Evolutionary conservation across 1,284 basidiomycete genomes (phyloP).

Genomic region (Ustilago crameri): DNA sequence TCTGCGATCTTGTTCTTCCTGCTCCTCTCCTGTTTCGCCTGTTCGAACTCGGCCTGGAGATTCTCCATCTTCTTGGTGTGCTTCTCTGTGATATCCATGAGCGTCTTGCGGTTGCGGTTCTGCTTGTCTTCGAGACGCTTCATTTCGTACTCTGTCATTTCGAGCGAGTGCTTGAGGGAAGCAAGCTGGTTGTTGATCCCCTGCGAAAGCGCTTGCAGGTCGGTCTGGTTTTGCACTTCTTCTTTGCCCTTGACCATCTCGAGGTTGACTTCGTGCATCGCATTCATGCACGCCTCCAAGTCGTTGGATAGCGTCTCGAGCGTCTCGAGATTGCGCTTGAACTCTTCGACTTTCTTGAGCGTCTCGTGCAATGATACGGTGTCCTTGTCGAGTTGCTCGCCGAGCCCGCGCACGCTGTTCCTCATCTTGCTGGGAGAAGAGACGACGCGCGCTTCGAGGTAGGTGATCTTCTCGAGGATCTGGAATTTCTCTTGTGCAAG

Average conservation of each 20-base stretch:
- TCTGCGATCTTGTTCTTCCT: slow-evolving; percentile 36
- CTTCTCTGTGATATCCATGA: slow-evolving; percentile 50
- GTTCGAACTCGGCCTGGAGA: slow-evolving; percentile 41
- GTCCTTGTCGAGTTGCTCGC: slow-evolving; percentile 77
- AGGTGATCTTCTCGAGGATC: slow-evolving; percentile 53
- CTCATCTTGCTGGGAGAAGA: slow-evolving; percentile 56
- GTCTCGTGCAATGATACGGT: slow-evolving; percentile 79
- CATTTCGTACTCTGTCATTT: slow-evolving; percentile 52
- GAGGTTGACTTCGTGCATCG: slow-evolving; percentile 56
- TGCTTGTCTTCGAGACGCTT: slow-evolving; percentile 48
- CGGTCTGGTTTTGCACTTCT: slow-evolving; percentile 45
- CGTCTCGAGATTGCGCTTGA: slow-evolving; percentile 48
- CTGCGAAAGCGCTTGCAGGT: slow-evolving; percentile 37
- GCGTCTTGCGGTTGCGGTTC: slow-evolving; percentile 44
- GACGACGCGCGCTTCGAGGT: slow-evolving; percentile 57
- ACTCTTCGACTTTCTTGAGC: slow-evolving; percentile 73
- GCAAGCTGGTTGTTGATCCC: slow-evolving; percentile 47
- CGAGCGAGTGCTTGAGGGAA: slow-evolving; percentile 42
- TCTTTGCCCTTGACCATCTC: slow-evolving; percentile 56
- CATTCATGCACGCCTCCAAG: slow-evolving; percentile 41
- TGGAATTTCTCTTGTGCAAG: slow-evolving; percentile 55
- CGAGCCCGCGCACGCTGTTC: slow-evolving; percentile 43
- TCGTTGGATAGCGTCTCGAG: slow-evolving; percentile 53
- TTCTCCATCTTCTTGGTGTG: slow-evolving; percentile 49
- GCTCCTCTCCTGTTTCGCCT: slow-evolving; percentile 31